Conservation (phyloP, 805 yeast genomes). For the Schwanniomyces polymorphus region DNA sequence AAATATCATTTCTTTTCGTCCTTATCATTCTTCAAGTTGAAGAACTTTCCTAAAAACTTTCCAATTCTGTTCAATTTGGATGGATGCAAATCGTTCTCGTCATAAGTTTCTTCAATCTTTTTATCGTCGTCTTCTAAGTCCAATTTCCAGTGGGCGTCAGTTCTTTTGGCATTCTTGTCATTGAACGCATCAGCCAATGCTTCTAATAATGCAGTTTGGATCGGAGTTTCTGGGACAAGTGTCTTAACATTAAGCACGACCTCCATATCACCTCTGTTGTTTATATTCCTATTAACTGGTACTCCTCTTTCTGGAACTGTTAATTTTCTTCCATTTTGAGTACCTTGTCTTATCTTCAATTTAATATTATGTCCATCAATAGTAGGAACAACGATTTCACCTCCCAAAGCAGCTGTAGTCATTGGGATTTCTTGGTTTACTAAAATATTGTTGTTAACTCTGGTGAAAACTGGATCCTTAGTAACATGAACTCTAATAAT, state of each 20-base stretch:
- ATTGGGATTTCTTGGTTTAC: slow-evolving; percentile 71
- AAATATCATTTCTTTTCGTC: background rate
- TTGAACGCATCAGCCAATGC: slow-evolving; percentile 90
- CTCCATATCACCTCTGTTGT: slow-evolving; percentile 75
- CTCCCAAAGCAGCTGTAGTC: slow-evolving; percentile 97
- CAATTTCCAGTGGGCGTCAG: slow-evolving; percentile 45
- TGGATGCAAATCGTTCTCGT: slow-evolving; percentile 44
- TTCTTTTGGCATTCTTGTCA: slow-evolving; percentile 75
- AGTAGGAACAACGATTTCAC: slow-evolving; percentile 87
- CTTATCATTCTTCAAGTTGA: slow-evolving; percentile 38
- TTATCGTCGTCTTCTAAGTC: slow-evolving; percentile 27
- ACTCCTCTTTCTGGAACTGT: slow-evolving; percentile 87
- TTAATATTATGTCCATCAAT: slow-evolving; percentile 76
- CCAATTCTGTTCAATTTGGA: slow-evolving; percentile 57
- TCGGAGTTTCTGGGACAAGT: slow-evolving; percentile 72
- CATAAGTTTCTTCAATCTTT: slow-evolving; percentile 20
- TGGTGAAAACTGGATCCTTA: slow-evolving; percentile 68
- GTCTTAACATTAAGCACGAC: slow-evolving; percentile 72
- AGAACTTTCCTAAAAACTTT: slow-evolving; percentile 56
- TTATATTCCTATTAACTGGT: slow-evolving; percentile 56
- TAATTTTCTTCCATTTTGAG: slow-evolving; percentile 71
- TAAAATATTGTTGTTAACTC: slow-evolving; percentile 67
- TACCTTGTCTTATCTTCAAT: slow-evolving; percentile 80
- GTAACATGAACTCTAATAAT: slow-evolving; percentile 76
- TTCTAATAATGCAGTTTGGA: slow-evolving; percentile 86